A percentile compares a stretch with the other conserved stretches of the same genome.
phyloP scores from a whole-genome alignment of 345 rosid genomes.

The Eucalyptus cloeziana region DNA sequence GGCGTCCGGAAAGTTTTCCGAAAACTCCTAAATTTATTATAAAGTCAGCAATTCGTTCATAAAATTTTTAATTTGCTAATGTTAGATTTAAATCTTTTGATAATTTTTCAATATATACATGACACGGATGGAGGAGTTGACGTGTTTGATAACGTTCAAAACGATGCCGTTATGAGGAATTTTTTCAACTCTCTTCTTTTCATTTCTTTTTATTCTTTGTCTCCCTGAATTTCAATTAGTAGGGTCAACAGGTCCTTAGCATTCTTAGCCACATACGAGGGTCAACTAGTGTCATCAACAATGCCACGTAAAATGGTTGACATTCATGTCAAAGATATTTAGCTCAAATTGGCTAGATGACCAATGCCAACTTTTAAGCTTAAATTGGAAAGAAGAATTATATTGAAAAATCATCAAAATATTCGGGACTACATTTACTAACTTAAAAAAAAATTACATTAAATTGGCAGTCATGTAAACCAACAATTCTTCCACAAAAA shows the following conservation, averaged over 20 bases:
- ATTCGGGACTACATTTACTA: rapidly evolving
- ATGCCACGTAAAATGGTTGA: rapidly evolving
- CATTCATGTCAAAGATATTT: rapidly evolving
- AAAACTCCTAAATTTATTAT: neutral
- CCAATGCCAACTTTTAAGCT: neutral
- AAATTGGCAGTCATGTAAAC: too few species aligned
- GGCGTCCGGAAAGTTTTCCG: neutral
- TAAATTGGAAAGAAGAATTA: neutral
- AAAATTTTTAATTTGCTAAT: rapidly evolving
- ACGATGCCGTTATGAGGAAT: rapidly evolving
- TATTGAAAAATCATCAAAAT: too few species aligned
- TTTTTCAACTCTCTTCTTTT: neutral
- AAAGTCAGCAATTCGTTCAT: rapidly evolving
- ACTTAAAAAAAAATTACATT: too few species aligned
- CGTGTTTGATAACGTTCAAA: neutral
- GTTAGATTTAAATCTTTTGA: neutral
- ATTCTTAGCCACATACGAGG: rapidly evolving
- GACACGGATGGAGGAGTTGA: rapidly evolving
- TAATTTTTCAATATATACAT: neutral
- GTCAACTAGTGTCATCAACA: neutral
- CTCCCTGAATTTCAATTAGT: rapidly evolving
- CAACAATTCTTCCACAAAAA: neutral
- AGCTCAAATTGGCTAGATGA: neutral
- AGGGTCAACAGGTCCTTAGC: rapidly evolving
- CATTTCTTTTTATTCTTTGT: neutral